These are phyloP conservation scores for Phytophthora fragariae DNA, from an alignment of 352 stramenopile genomes.

Conservation along the genomic window DNA sequence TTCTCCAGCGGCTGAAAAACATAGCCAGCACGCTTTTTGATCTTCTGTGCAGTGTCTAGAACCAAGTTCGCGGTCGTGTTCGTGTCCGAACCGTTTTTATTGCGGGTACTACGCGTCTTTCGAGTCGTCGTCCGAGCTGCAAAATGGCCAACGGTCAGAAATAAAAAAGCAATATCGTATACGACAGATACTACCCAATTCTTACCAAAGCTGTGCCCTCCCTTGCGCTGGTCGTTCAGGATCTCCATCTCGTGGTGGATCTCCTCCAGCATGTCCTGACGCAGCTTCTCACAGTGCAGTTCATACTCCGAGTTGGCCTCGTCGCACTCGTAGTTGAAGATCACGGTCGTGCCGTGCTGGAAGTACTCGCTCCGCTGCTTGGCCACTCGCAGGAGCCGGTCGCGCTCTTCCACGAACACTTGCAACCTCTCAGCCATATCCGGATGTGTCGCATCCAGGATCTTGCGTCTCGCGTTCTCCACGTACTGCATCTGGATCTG, in stretches of 20 bases:
- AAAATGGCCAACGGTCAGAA: constrained; percentile 18
- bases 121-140: constrained; percentile 73
- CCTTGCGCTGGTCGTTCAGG: constrained; percentile 76
- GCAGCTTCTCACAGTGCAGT: constrained; percentile 79
- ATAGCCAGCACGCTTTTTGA: constrained; percentile 72
- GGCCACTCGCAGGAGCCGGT: constrained; percentile 53
- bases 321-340: constrained; percentile 86
- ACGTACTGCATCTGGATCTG: constrained; percentile 78
- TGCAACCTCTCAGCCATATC: constrained; percentile 63
- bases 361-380: constrained; percentile 63
- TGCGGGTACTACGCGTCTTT: constrained; percentile 78
- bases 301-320: constrained; percentile 81
- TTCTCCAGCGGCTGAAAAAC: constrained; percentile 83
- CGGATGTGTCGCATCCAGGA: constrained; percentile 72
- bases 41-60: constrained; percentile 70
- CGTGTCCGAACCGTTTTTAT: constrained; percentile 52
- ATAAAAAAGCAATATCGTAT: background rate
- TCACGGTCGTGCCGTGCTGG: constrained; percentile 62
- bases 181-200: background rate
- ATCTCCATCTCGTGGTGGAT: constrained; percentile 90
- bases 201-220: constrained; percentile 54
- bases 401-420: constrained; percentile 54
- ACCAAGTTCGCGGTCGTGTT: constrained; percentile 33
- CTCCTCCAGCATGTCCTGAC: constrained; percentile 87
- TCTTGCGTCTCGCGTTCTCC: constrained; percentile 68